These are phyloP conservation scores for Candida tropicalis DNA, from an alignment of 1,139 yeast species.

Conservation along the genomic window DNA sequence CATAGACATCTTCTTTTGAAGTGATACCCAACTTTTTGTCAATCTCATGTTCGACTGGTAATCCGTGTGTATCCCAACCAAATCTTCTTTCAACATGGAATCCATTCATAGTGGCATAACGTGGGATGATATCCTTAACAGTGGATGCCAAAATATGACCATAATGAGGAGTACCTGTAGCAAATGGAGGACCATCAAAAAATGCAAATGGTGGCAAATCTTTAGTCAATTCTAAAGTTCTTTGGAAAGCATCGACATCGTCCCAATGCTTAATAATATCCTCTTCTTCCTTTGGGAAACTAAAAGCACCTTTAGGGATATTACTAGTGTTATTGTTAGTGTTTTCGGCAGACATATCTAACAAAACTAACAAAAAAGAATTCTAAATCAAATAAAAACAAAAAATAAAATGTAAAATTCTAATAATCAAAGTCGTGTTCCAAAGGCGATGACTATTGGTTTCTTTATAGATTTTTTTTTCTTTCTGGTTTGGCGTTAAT, in stretches of 20 bases:
- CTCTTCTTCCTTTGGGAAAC: conserved; percentile 89
- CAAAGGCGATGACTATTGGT: background rate
- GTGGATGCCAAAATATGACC: conserved; percentile 97
- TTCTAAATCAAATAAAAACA: background rate
- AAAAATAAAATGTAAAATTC: conserved; percentile 4
- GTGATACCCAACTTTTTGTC: conserved; percentile 96
- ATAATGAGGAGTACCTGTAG: conserved; percentile 98
- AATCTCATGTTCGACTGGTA: conserved; percentile 97
- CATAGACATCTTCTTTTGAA: conserved; percentile 92
- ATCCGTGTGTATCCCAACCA: conserved; percentile 99
- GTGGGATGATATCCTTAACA: conserved; percentile 93
- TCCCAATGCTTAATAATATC: conserved; percentile 80
- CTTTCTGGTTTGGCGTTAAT: background rate
- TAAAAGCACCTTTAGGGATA: conserved; percentile 34
- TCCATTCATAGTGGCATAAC: conserved; percentile 98
- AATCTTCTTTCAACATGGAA: conserved; percentile 94
- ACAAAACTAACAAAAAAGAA: background rate
- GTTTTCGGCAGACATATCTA: conserved; percentile 30
- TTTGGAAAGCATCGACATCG: conserved; percentile 89
- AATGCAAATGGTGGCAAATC: conserved; percentile 88
- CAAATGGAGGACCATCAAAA: conserved; percentile 99
- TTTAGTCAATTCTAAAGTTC: conserved; percentile 78
- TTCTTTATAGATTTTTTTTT: background rate
- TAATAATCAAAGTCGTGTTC: background rate
- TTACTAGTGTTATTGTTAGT: conserved; percentile 3